Conservation (phyloP, 495 filamentous ascomycete species). For the Penicillium nucicola region DNA sequence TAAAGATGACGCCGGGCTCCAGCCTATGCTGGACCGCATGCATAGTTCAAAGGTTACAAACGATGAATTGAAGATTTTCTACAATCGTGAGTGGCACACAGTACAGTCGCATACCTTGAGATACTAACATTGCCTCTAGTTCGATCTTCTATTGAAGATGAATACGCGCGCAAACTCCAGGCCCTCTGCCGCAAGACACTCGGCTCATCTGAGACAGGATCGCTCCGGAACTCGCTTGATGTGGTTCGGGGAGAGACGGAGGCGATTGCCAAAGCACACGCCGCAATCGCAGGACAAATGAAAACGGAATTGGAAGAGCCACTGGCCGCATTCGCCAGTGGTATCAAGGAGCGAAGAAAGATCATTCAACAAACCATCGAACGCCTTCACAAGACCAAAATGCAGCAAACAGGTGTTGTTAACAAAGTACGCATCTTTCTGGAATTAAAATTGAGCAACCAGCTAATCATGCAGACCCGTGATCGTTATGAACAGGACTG, state of each 20-base stretch:
- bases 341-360: conserved; percentile 91
- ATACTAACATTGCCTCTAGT: conserved; percentile 47
- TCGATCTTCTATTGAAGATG: conserved; percentile 91
- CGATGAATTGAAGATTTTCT: conserved; percentile 92
- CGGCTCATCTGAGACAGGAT: conserved; percentile 84
- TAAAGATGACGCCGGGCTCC: conserved; percentile 95
- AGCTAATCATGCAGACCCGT: conserved; percentile 59
- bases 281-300: conserved; percentile 88
- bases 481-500: conserved; percentile 97
- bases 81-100: conserved; percentile 56
- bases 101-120: not conserved
- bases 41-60: conserved; percentile 91
- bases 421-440: conserved; percentile 69
- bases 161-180: conserved; percentile 90
- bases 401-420: conserved; percentile 82
- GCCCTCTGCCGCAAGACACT: conserved; percentile 84
- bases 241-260: conserved; percentile 88
- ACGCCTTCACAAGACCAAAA: conserved; percentile 88
- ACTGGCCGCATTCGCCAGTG: conserved; percentile 84
- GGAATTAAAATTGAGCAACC: no score
- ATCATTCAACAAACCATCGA: conserved; percentile 92
- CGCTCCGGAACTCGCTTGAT: conserved; percentile 79
- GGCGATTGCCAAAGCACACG: conserved; percentile 88
- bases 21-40: conserved; percentile 93
- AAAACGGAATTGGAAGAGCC: conserved; percentile 97